Base-by-base conservation (phyloP, 1,284 basidiomycete species). In the Rhodotorula glutinis region DNA sequence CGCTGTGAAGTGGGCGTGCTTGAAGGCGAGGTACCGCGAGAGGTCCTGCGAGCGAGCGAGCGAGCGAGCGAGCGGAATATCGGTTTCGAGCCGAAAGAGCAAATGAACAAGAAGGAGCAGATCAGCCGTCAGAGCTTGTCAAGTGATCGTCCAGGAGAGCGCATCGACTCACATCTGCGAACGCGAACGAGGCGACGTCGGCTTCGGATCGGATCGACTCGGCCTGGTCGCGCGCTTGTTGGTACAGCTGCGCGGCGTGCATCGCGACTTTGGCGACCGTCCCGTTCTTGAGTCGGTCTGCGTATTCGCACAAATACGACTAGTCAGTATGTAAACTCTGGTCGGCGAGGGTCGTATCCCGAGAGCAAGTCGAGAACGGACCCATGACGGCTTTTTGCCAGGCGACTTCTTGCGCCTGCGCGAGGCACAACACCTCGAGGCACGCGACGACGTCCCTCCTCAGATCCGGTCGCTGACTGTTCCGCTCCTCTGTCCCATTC, bases 371-470 rank as follows among this genome's bases (percentile, higher is more conserved):
- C 9, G 8, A 23, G 13, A 59, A 61, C 59, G 76, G 76, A 91
- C 92, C 89, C 69, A 91, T 80, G 70, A 90, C 88, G 10, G 92
- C 94, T 73, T 89, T 86, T 77, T 96, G 93, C 94, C 95, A 98
- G 62, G 88, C 91, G 76, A 92, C 96, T 81, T 98, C 95, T 76
- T 98, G 94, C 0, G 93, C 94, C 80, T 98, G 92, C 0, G 92
- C 92, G 1, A 97, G 83, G 85, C 92, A 90, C 62, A 97, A 83
- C 71, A 82, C 84, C 74, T 90, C 85, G 29, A 98, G 76, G 29
- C 86, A 83, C 53, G 82, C 82, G 29, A 92, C 75, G 72, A 88
- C 87, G 0, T 84, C 77, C 46, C 82, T 79, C 0, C 86, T 85
- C 57, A 95, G 82, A 78, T 95, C 90, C 30, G 82, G 76, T 59